A percentile compares a stretch with the other conserved stretches of the same genome.
Evolutionary conservation across 371 early-diverging fungal species (phyloP).

Genomic region (Mucor lusitanicus): DNA sequence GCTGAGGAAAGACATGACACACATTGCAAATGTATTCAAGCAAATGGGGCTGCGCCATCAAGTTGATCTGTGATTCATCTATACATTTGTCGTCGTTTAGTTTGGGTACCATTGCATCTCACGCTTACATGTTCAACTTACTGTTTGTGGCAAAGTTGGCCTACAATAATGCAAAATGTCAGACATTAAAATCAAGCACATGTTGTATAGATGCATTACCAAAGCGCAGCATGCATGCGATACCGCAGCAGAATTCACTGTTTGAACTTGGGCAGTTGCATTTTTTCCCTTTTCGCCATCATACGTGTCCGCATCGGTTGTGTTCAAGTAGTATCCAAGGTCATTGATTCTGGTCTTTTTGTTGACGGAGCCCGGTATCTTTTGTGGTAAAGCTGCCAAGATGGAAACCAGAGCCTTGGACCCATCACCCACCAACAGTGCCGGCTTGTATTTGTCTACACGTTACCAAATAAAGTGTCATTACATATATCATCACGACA

Average conservation of each 20-base stretch:
- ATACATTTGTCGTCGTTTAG: background rate
- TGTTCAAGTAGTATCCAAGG: constrained; percentile 14
- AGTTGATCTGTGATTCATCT: constrained; percentile 56
- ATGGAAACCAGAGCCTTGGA: constrained; percentile 48
- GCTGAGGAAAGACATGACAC: constrained; percentile 4
- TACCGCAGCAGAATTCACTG: constrained; percentile 38
- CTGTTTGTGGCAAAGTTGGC: constrained; percentile 68
- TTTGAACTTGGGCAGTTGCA: background rate
- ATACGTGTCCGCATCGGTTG: background rate
- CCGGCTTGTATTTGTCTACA: constrained; percentile 59
- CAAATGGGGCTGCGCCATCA: constrained; percentile 54
- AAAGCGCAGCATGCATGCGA: constrained; percentile 65
- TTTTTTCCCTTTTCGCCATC: background rate
- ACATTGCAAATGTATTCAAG: constrained; percentile 44
- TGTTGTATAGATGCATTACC: constrained; percentile 10
- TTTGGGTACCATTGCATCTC: too few species aligned
- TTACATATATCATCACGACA: too few species aligned
- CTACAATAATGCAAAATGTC: constrained; percentile 4
- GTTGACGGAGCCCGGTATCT: background rate
- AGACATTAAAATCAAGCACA: background rate
- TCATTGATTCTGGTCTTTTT: constrained; percentile 10
- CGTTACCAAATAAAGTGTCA: too few species aligned
- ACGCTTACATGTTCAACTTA: background rate
- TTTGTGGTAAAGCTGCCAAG: constrained; percentile 29
- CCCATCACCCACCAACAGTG: constrained; percentile 50